phyloP scores from a whole-genome alignment of 2,329 filamentous ascomycete genomes.

The Calonectria honghensis region DNA sequence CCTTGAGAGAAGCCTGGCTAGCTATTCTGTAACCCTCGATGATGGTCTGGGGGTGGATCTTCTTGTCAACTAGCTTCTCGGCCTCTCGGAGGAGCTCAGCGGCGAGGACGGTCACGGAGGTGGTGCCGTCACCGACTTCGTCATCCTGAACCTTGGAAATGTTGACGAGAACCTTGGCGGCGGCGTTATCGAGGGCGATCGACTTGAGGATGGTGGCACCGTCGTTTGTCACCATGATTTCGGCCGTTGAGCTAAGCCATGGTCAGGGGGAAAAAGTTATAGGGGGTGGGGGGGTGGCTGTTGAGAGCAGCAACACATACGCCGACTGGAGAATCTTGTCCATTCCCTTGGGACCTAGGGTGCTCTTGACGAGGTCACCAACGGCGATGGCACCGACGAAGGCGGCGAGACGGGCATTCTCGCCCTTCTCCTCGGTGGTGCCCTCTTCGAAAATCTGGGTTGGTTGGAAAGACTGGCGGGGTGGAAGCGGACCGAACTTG shows the following conservation, averaged over 20 bases:
- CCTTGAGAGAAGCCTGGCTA: conserved; percentile 88
- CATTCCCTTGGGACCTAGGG: conserved; percentile 98
- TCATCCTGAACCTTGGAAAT: conserved; percentile 99
- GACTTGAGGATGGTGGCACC: conserved; percentile 98
- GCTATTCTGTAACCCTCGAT: conserved; percentile 99
- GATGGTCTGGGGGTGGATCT: conserved; percentile 99
- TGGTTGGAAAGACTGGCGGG: conserved; percentile 81
- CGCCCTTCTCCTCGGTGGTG: conserved; percentile 97
- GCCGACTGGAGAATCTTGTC: conserved; percentile 98
- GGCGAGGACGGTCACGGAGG: conserved; percentile 96
- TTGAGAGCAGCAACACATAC: conserved; percentile 73
- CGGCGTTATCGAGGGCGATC: conserved; percentile 98
- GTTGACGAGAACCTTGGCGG: conserved; percentile 98
- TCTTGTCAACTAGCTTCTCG: conserved; percentile 97
- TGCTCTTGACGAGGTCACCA: conserved; percentile 97
- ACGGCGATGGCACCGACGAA: conserved; percentile 99
- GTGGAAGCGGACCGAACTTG: conserved; percentile 50
- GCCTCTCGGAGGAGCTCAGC: conserved; percentile 97
- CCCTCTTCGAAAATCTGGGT: conserved; percentile 99
- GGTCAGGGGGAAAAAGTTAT: conserved; percentile 44
- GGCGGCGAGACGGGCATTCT: conserved; percentile 98
- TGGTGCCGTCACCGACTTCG: conserved; percentile 98
- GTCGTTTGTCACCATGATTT: conserved; percentile 99
- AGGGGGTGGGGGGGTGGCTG: conserved; percentile 39
- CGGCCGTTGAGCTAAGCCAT: conserved; percentile 85